phyloP scores from a whole-genome alignment of 352 stramenopile genomes.

The Globisporangium middletonii region DNA sequence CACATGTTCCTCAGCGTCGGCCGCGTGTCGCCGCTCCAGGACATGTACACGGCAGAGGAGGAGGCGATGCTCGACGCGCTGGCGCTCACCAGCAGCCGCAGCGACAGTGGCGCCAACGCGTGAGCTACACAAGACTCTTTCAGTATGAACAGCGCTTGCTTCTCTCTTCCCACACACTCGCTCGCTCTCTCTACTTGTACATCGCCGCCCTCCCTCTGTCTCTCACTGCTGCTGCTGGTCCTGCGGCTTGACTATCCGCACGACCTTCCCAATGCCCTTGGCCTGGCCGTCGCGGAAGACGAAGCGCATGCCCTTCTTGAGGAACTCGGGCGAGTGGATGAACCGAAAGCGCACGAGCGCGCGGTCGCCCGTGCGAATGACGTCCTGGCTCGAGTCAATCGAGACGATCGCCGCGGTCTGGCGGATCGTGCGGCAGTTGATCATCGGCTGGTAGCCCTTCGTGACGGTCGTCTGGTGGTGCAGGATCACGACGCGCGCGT shows the following conservation, averaged over 20 bases:
- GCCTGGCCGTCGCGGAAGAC: constrained; percentile 97
- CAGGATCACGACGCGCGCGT: constrained; percentile 91
- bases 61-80: constrained; percentile 66
- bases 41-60: constrained; percentile 78
- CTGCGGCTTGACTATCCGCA: constrained; percentile 53
- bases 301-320: constrained; percentile 95
- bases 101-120: constrained; percentile 3
- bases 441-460: constrained; percentile 92
- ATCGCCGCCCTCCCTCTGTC: background rate
- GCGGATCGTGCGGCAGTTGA: constrained; percentile 91
- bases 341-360: constrained; percentile 89
- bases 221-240: constrained; percentile 4
- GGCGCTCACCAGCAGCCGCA: constrained; percentile 19
- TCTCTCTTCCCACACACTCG: no score
- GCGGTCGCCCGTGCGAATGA: constrained; percentile 88
- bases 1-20: constrained; percentile 51
- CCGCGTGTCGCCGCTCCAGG: constrained; percentile 50
- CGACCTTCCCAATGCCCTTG: constrained; percentile 94
- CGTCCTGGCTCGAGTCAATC: constrained; percentile 76
- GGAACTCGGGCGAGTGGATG: constrained; percentile 92
- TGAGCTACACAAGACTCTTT: background rate
- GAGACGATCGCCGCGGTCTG: constrained; percentile 89
- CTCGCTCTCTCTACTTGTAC: constrained; percentile 5
- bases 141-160: background rate
- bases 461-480: constrained; percentile 95